A percentile compares a stretch with the other conserved stretches of the same genome.
Conservation (phyloP, 768 basidiomycete genomes). For the Glaciozyma martinii region DNA sequence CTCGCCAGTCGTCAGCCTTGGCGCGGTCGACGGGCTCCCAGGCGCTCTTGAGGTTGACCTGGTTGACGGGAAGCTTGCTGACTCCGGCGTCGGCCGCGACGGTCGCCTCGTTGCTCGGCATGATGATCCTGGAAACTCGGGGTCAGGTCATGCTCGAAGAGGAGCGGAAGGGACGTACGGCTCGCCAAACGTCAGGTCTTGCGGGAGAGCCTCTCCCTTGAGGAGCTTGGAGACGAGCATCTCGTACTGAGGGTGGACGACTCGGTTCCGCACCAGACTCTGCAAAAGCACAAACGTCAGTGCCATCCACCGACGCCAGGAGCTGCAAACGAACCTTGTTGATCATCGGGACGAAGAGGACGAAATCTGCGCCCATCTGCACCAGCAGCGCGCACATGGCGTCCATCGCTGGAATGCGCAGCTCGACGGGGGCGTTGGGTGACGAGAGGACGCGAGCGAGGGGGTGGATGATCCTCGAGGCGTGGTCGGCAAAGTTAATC, state of each 20-base stretch:
- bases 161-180: constrained; percentile 41
- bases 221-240: constrained; percentile 76
- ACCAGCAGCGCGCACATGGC: constrained; percentile 83
- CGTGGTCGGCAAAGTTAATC: constrained; percentile 96
- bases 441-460: constrained; percentile 74
- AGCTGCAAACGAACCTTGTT: constrained; percentile 60
- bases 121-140: constrained; percentile 37
- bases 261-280: constrained; percentile 66
- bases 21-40: constrained; percentile 63
- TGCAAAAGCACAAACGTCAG: constrained; percentile 38
- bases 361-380: constrained; percentile 92
- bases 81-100: constrained; percentile 55
- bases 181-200: constrained; percentile 68
- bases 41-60: constrained; percentile 90
- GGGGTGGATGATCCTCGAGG: constrained; percentile 92
- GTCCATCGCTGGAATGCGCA: constrained; percentile 80
- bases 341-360: constrained; percentile 94
- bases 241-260: constrained; percentile 77
- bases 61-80: constrained; percentile 84
- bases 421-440: constrained; percentile 50
- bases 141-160: neutral
- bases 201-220: constrained; percentile 82
- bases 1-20: constrained; percentile 69
- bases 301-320: neutral
- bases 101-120: constrained; percentile 35